These are phyloP conservation scores for Cutaneotrichosporon mucoides DNA, from an alignment of 1,284 basidiomycete genomes.

Conservation along the genomic window DNA sequence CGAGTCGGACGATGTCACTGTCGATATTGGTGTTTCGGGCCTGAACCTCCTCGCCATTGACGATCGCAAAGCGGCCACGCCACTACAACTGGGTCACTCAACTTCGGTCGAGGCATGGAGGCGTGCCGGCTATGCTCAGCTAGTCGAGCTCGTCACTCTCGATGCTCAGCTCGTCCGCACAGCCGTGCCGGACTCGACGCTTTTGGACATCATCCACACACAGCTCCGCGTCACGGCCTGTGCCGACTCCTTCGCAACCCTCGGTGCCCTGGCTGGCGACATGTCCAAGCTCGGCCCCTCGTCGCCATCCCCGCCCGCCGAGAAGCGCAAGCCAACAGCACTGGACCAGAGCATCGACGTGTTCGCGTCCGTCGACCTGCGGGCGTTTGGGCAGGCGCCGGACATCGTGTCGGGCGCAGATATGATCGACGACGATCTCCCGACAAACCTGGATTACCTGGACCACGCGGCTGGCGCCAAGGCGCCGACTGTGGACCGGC, in stretches of 20 bases:
- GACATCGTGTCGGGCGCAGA: slow-evolving; percentile 67
- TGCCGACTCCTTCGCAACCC: slow-evolving; percentile 47
- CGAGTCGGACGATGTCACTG: slow-evolving; percentile 57
- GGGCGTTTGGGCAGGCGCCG: slow-evolving; percentile 68
- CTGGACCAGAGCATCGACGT: slow-evolving; percentile 41
- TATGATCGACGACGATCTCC: slow-evolving; percentile 86
- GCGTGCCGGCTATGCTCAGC: slow-evolving; percentile 58
- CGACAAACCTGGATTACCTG: slow-evolving; percentile 80
- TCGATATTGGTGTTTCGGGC: slow-evolving; percentile 55
- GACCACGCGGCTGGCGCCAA: slow-evolving; percentile 57
- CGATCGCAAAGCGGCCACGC: slow-evolving; percentile 51
- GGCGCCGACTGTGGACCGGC: slow-evolving; percentile 55
- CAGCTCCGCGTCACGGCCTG: slow-evolving; percentile 44
- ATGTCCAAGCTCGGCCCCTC: slow-evolving; percentile 29
- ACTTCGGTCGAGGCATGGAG: slow-evolving; percentile 59
- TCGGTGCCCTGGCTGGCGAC: slow-evolving; percentile 41
- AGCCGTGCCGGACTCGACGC: slow-evolving; percentile 22
- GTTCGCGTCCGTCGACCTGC: slow-evolving; percentile 73
- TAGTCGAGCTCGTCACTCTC: slow-evolving; percentile 60
- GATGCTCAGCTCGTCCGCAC: slow-evolving; percentile 46
- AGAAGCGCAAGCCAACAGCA: slow-evolving; percentile 12
- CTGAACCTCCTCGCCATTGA: slow-evolving; percentile 61
- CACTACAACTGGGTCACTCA: slow-evolving; percentile 21
- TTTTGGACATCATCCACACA: slow-evolving; percentile 29
- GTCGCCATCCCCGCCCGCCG: slow-evolving; percentile 6